These are phyloP conservation scores for Teunomyces barrocoloradensis DNA, from an alignment of 805 yeast genomes.

Conservation along the genomic window DNA sequence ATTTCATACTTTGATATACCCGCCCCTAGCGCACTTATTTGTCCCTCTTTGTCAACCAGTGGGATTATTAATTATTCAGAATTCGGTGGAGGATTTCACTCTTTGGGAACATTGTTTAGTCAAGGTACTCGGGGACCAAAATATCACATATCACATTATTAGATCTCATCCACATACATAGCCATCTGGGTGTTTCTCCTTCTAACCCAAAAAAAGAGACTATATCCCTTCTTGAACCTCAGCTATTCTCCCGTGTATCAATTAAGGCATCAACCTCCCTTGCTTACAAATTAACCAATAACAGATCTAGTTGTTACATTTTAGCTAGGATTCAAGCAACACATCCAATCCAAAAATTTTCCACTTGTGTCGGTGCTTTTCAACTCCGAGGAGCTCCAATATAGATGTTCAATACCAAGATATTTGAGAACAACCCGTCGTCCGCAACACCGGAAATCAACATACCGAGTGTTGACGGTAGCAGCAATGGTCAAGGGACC, in stretches of 20 bases:
- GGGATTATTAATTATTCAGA: neutral
- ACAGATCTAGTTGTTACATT: too few relatives aligned
- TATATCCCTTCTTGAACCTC: neutral
- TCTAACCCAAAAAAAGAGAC: neutral
- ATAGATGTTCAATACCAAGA: conserved; percentile 41
- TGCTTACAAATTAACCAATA: too few relatives aligned
- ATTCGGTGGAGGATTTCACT: neutral
- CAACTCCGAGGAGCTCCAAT: neutral
- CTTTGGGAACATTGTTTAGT: neutral
- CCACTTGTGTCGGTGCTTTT: neutral
- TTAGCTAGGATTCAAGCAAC: too few relatives aligned
- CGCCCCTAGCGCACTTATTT: neutral
- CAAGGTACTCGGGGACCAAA: neutral
- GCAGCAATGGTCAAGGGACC: neutral
- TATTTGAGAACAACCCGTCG: conserved; percentile 33
- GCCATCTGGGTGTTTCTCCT: neutral
- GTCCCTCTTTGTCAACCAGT: neutral
- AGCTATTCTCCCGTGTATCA: neutral
- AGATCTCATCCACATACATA: neutral
- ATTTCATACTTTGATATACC: neutral
- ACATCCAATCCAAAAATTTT: neutral
- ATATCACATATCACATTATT: neutral
- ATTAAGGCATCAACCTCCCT: too few relatives aligned
- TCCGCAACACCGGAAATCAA: conserved; percentile 26
- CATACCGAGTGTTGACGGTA: conserved; percentile 18